Evolutionary conservation across 345 rosid species (phyloP), one percentile per base, ranked within the genome.

Genomic region (Camelina hispida): DNA sequence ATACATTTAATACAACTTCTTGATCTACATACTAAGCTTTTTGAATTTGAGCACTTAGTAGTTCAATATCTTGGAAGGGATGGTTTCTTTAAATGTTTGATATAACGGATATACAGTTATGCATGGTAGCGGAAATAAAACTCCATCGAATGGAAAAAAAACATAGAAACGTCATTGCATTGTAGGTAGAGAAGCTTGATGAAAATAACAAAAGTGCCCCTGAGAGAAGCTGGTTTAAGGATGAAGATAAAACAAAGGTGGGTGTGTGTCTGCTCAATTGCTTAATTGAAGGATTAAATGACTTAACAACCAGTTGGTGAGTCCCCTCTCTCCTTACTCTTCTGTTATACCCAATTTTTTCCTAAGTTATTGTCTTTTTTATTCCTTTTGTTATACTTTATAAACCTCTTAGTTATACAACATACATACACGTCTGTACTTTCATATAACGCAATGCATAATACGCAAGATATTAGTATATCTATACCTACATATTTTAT

Each of bases 301-400:
- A 56, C 84, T 83, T 87, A 85, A 87, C 94, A 9, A 87, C 91
- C 89, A 84, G 91, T 89, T 77, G 94, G 94, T 87, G 71, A 71
- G 34, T 77, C 55, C 55, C 61, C n/a, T n/a, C 61, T 77, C 55
- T n/a, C 76, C 72, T 61, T 62, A 62, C 67, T 62, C 71, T 60
- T 60, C 74, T 62, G 74, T 73, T 67, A 68, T 60, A 59, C 69
- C 78, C 78, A 44, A 47, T 79, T 57, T 28, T 43, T 57, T 56
- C 9, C 60, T 28, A 64, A 32, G 6, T 64, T 66, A 25, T 66
- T 62, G 51, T 58, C 68, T 53, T 58, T 59, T 62, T 37, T 44
- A 15, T 60, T 54, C 46, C 14, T 54, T 53, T 14, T 56, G 20
- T 14, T 63, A 35, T 64, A 34, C 9, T 34, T 34, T 34, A 34